Evolutionary conservation across 805 yeast species (phyloP), one percentile per base, ranked within the genome.

Genomic region (Clavispora santaluciae): DNA sequence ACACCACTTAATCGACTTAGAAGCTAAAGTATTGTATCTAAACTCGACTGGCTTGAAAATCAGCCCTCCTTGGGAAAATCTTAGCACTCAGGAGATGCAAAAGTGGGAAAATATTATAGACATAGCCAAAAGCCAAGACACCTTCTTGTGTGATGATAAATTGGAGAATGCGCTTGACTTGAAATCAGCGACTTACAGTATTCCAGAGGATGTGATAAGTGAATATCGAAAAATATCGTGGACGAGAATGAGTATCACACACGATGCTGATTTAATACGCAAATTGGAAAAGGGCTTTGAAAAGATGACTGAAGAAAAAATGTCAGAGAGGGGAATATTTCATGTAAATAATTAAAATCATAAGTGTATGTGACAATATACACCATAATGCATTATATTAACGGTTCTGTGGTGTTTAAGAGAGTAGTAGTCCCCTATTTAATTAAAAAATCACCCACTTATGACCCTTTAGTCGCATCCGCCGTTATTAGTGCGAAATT

Each of bases 31-130:
- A 9, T 25, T 51, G 6, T 34, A 44, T 22, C 16, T 23, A 13
- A 31, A 18, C 5, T 31, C 35, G 13, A 31, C 17, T 3, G 23
- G 36, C n/a, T 8, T 22, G 31, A 17, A 24, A 5, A 13, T 28
- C 13, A 34, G 35, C 22, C 24, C 34, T 29, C 50, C 50, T 4
- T 49, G 53, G 53, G 45, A 40, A 15, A 24, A 22, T 8, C 39
- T 41, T 13, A 21, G 40, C 12, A 29, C 24, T 5, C 22, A 29
- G 4, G 53, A 49, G 28, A 16, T 15, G 12, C 20, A 15, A 1
- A 15, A 17, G 16, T 49, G 53, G 53, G 17, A 28, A 15, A 11
- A 15, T 8, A 35, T 30, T 5, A 35, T 34, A n/a, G 21, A 6
- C 4, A 6, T 8, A 7, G 23, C 43, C 8, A 16, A n/a, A 10